Conservation (phyloP, 768 basidiomycete species). For the Dentipellis fragilis region DNA sequence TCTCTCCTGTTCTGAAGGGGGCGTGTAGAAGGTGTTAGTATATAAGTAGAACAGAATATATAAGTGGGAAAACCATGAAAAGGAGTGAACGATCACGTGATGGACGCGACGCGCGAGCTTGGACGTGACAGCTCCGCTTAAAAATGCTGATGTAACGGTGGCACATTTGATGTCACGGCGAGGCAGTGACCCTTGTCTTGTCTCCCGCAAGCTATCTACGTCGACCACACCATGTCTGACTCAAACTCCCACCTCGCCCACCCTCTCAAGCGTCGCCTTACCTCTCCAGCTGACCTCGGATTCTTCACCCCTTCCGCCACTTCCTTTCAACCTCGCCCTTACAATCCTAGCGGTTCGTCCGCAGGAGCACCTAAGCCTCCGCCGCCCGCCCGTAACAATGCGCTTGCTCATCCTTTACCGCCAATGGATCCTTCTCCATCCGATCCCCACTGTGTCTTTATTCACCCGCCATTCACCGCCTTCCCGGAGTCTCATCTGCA, state of each 20-base stretch:
- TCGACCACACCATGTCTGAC: background rate
- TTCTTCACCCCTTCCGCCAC: conserved; percentile 57
- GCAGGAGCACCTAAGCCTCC: conserved; percentile 8
- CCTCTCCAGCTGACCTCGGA: conserved; percentile 35
- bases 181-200: background rate
- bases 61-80: background rate
- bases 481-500: conserved; percentile 55
- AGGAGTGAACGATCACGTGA: conserved; percentile 23
- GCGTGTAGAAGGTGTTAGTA: no score
- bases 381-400: conserved; percentile 6
- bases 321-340: conserved; percentile 59
- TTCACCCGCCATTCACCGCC: conserved; percentile 61
- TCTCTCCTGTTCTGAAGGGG: background rate
- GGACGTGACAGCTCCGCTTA: conserved; percentile 35
- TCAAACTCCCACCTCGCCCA: conserved; percentile 2
- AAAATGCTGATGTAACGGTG: conserved; percentile 16
- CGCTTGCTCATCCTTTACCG: conserved; percentile 13
- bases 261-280: conserved; percentile 36
- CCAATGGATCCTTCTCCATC: conserved; percentile 47
- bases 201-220: background rate
- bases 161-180: background rate
- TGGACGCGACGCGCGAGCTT: conserved; percentile 23
- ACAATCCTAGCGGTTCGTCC: conserved; percentile 29
- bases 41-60: background rate
- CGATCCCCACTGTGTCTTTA: conserved; percentile 60